Evolutionary conservation across 441 rosid species (phyloP).

Genomic region (Corymbia citriodora): DNA sequence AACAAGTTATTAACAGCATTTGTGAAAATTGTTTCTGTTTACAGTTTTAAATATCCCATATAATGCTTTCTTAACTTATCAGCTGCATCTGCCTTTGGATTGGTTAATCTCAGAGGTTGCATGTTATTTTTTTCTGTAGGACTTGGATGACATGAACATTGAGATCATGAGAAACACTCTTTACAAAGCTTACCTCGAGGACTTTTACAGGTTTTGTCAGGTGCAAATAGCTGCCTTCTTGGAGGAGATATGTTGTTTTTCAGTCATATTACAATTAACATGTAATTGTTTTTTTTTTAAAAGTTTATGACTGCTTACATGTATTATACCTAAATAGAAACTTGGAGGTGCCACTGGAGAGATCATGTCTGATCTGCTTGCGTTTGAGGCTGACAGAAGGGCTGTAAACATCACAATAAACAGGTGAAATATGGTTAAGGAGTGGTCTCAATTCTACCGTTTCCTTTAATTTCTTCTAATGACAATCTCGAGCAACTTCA

Average conservation of each 20-base stretch:
- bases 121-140: constrained; percentile 31
- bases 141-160: constrained; percentile 98
- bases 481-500: neutral
- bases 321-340: constrained; percentile 39
- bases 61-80: neutral
- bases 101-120: neutral
- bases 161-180: constrained; percentile 99
- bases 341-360: constrained; percentile 97
- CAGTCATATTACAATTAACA: neutral
- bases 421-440: constrained; percentile 34
- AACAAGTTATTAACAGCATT: neutral
- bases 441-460: neutral
- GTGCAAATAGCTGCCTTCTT: constrained; percentile 25
- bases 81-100: neutral
- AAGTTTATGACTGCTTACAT: neutral
- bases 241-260: neutral
- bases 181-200: constrained; percentile 98
- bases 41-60: neutral
- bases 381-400: constrained; percentile 97
- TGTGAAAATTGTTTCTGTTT: neutral
- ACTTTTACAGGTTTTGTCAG: constrained; percentile 93
- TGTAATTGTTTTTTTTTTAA: neutral
- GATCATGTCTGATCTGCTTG: constrained; percentile 95
- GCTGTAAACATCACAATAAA: constrained; percentile 92
- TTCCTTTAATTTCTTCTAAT: neutral